Evolutionary conservation across 441 rosid genomes (phyloP), one percentile per base, ranked within the genome.

Genomic region (Cnidoscolus chayamansa): DNA sequence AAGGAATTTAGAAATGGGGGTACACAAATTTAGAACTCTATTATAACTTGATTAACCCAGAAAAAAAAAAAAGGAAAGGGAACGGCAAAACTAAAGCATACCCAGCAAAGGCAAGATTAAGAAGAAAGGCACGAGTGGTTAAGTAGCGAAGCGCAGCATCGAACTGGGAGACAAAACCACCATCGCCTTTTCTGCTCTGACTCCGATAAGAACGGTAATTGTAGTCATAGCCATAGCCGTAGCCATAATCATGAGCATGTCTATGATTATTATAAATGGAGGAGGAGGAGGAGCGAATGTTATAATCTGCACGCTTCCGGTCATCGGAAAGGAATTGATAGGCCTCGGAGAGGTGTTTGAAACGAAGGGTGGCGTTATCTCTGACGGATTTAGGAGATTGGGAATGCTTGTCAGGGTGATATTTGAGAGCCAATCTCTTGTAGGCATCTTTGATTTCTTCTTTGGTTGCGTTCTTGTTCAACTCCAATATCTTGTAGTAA

Each of bases 361-460:
- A 94, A 59, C 85, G 79, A 71, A 81, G 82, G 68, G 90, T 83
- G 25, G 95, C 91, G 74, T 72, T 76, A 40, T 79, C 86, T 61
- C 83, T 80, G 16, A 89, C 79, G 62, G 85, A 55, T 1, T 86
- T 76, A 1, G 97, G 55, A 8, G 98, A 88, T 30, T 81, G 88
- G 0, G 90, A 78, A 81, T 94, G 98, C 77, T 87, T 90, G 77
- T 91, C 98, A 0, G 97, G 98, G 74, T 94, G 97, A 71, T 80
- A 85, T 80, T 80, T 82, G 37, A 91, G 74, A 20, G 98, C 98
- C 73, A 89, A 77, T 70, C 83, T 81, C 60, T 97, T 81, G 35
- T 89, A 94, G n/a, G 98, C 92, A 61, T 89, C 91, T 68, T 94
- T 91, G 10, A 94, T 88, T 63, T 94, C 97, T 0, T 86, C 88